phyloP scores from a whole-genome alignment of 306 rosid species.

The Ormosia semicastrata region DNA sequence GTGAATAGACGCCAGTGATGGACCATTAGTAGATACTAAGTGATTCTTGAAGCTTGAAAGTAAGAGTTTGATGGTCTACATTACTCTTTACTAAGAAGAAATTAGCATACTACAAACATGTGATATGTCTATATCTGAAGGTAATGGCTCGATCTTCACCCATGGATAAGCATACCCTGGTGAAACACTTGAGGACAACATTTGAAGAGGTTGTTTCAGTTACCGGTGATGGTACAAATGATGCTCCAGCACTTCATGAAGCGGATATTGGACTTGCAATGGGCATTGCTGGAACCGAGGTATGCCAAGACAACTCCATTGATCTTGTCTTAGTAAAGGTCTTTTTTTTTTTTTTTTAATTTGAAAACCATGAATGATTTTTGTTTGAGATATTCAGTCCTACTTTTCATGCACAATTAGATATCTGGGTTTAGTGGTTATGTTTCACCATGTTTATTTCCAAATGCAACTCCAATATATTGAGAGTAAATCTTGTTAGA shows the following conservation, averaged over 20 bases:
- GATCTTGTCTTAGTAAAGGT: background rate
- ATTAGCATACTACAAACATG: background rate
- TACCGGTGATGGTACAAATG: conserved; percentile 98
- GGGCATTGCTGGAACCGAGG: conserved; percentile 99
- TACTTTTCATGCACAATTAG: background rate
- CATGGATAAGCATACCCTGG: conserved; percentile 93
- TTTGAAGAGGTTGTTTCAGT: conserved; percentile 94
- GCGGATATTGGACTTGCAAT: conserved; percentile 99
- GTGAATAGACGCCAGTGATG: background rate
- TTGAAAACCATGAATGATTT: background rate
- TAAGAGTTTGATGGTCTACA: background rate
- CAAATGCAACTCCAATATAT: conserved; percentile 14
- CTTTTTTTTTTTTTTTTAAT: background rate
- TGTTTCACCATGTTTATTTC: conserved; percentile 16
- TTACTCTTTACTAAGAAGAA: conserved; percentile 17
- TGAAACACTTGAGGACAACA: conserved; percentile 77
- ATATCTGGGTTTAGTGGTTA: background rate
- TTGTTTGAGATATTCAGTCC: background rate
- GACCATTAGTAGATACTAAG: background rate
- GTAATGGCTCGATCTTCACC: conserved; percentile 99
- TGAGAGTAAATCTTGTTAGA: conserved; percentile 2
- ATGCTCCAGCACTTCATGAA: conserved; percentile 99
- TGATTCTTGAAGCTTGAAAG: conserved; percentile 20
- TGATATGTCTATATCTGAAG: conserved; percentile 45
- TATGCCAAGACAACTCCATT: conserved; percentile 18